Evolutionary conservation across 768 basidiomycete genomes (phyloP).

Genomic region (Naematelia encephala): DNA sequence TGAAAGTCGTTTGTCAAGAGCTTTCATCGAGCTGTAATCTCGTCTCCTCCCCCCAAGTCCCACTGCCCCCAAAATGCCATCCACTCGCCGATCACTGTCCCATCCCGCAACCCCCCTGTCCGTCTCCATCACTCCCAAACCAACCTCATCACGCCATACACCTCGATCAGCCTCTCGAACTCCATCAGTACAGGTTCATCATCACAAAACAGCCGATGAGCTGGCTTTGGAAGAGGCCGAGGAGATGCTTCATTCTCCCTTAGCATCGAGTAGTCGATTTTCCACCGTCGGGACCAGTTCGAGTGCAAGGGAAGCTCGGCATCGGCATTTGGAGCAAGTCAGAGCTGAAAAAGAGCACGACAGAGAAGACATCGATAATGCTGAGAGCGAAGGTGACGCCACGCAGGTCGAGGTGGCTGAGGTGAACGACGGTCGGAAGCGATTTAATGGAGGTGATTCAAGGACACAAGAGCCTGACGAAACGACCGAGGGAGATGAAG

Average conservation of each 20-base stretch:
- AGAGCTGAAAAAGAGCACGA: not conserved
- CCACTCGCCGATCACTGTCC: not conserved
- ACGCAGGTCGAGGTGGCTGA: not conserved
- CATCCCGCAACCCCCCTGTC: conserved; percentile 2
- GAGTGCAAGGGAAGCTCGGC: conserved; percentile 6
- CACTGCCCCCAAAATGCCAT: conserved; percentile 1
- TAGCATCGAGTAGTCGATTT: conserved; percentile 2
- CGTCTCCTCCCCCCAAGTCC: no score
- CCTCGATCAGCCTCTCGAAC: not conserved
- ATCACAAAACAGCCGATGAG: conserved; percentile 34
- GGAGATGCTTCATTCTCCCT: conserved; percentile 10
- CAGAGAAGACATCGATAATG: not conserved
- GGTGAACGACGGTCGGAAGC: not conserved
- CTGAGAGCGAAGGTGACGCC: not conserved
- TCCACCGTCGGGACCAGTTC: not conserved
- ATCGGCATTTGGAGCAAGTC: conserved; percentile 8
- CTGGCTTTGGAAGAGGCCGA: conserved; percentile 30
- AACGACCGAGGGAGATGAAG: not conserved
- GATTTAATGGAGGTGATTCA: not conserved
- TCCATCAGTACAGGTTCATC: conserved; percentile 2
- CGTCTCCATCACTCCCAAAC: not conserved
- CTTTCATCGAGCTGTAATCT: no score
- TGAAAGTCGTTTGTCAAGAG: no score
- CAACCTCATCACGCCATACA: not conserved
- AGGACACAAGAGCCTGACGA: not conserved